Base-by-base conservation (phyloP, 768 basidiomycete genomes). In the Saitozyma sp. region DNA sequence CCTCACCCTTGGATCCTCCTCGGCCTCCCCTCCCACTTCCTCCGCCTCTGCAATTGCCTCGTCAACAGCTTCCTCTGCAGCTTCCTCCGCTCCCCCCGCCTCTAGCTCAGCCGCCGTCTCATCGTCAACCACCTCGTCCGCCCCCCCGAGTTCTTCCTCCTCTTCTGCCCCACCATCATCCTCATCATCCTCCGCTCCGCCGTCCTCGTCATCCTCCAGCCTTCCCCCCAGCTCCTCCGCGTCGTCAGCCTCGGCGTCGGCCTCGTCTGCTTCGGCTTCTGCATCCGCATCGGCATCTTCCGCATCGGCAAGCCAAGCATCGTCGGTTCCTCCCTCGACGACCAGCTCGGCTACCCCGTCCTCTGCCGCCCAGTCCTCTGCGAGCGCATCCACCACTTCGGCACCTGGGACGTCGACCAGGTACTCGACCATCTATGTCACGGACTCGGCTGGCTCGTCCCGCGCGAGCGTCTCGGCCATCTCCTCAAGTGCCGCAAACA, bases 221-320 rank as follows among this genome's bases (percentile, higher is more conserved):
- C 29, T 29, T 29, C 29, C 29, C 29, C 29, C 29, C 29, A 29
- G 29, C 29, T 29, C 29, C 29, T 29, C 29, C 29, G 29, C 29
- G 29, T 29, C 29, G 29, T 29, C 29, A 29, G 29, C 29, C 29
- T 29, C 29, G 29, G 29, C 29, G 29, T 29, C 29, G 29, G 29
- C 29, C 29, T 61, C 55, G 19, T 39, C 60, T n/a, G 58, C 49
- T 42, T 29, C 68, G 10, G 43, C 48, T 16, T 61, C 58, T 14
- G 41, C 60, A 45, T 61, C 67, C 11, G 14, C 54, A 16, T 51
- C 50, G 19, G 41, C 38, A n/a, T 56, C 63, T 40, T 49, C 54
- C n/a, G 56, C 58, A 20, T 54, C 61, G 6, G 48, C 50, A 9
- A 65, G 58, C 45, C 29, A 52, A 64, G 54, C 59, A 57, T 45